Percentiles rank a stretch among this genome's conserved stretches.
phyloP scores from a whole-genome alignment of 805 yeast genomes.

The Nematodospora valgi region DNA sequence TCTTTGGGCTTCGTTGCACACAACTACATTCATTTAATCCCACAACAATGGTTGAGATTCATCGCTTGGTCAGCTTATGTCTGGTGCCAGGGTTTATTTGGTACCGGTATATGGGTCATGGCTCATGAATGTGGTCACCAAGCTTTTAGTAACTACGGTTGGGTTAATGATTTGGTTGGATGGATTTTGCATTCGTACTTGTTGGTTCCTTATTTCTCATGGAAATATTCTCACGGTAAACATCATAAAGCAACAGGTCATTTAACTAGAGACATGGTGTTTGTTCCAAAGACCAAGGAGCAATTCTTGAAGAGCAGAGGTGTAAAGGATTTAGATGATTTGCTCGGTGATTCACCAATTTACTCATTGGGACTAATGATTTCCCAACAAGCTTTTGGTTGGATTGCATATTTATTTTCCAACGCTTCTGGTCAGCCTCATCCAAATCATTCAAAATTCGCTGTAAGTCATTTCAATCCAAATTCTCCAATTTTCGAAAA shows the following conservation, averaged over 20 bases:
- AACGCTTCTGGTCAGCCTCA: constrained; percentile 77
- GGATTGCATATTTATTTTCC: constrained; percentile 61
- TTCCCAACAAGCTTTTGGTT: constrained; percentile 74
- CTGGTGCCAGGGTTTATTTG: constrained; percentile 57
- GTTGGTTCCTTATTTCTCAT: constrained; percentile 81
- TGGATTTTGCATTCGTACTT: constrained; percentile 79
- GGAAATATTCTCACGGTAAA: constrained; percentile 82
- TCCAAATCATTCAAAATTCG: constrained; percentile 42
- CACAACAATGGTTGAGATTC: constrained; percentile 43
- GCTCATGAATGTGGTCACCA: constrained; percentile 93
- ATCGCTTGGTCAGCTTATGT: constrained; percentile 58
- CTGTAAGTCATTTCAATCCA: constrained; percentile 70
- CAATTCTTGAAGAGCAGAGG: constrained; percentile 42
- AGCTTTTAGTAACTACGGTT: constrained; percentile 71
- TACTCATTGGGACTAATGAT: constrained; percentile 53
- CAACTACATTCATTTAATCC: constrained; percentile 49
- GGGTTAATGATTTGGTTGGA: constrained; percentile 75
- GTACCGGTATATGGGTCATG: constrained; percentile 79
- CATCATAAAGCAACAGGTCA: constrained; percentile 92
- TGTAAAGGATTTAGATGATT: constrained; percentile 44
- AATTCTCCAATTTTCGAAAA: constrained; percentile 69
- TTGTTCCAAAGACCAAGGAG: constrained; percentile 69
- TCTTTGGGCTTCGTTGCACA: constrained; percentile 50
- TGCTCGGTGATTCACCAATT: constrained; percentile 74
- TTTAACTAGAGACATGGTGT: constrained; percentile 78